Percentiles rank a stretch among this genome's conserved stretches.
phyloP scores from a whole-genome alignment of 192 early-diverging fungal genomes.

The Jimgerdemannia lactiflua region DNA sequence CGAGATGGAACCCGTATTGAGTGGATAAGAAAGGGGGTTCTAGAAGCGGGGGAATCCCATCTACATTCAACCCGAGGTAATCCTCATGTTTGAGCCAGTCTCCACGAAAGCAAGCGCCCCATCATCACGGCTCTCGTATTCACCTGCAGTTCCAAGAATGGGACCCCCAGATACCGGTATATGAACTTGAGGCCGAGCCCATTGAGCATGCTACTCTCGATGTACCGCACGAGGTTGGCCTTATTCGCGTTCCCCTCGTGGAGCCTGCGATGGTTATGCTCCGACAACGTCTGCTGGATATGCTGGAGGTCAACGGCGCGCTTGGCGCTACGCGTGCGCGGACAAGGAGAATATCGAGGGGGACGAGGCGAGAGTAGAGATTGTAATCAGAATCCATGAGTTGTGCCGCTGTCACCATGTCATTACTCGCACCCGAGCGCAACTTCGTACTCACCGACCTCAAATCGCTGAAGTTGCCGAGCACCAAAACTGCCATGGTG shows the following conservation, averaged over 20 bases:
- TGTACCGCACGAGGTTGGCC: slow-evolving; percentile 50
- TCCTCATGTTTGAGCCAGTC: not conserved
- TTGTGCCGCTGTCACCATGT: not conserved
- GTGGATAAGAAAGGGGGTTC: not conserved
- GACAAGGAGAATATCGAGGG: not conserved
- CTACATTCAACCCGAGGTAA: not conserved
- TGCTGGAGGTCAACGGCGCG: slow-evolving; percentile 20
- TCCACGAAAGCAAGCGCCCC: not conserved
- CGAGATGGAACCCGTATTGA: not conserved
- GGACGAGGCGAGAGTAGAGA: not conserved
- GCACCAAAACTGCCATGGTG: slow-evolving; percentile 41
- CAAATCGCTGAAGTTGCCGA: slow-evolving; percentile 29
- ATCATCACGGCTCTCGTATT: not conserved
- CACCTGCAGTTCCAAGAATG: slow-evolving; percentile 57
- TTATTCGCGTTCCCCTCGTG: slow-evolving; percentile 29
- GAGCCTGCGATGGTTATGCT: slow-evolving; percentile 30
- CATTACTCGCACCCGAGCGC: no score
- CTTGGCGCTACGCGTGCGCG: slow-evolving; percentile 11
- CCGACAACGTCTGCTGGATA: slow-evolving; percentile 31
- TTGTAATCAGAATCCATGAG: no score
- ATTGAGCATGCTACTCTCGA: slow-evolving; percentile 48
- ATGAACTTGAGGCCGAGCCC: slow-evolving; percentile 53
- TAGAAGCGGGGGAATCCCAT: not conserved
- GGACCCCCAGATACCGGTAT: slow-evolving; percentile 51
- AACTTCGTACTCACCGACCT: not conserved